Conservation (phyloP, 2,329 filamentous ascomycete species). For the Ophiostoma angusticollis region DNA sequence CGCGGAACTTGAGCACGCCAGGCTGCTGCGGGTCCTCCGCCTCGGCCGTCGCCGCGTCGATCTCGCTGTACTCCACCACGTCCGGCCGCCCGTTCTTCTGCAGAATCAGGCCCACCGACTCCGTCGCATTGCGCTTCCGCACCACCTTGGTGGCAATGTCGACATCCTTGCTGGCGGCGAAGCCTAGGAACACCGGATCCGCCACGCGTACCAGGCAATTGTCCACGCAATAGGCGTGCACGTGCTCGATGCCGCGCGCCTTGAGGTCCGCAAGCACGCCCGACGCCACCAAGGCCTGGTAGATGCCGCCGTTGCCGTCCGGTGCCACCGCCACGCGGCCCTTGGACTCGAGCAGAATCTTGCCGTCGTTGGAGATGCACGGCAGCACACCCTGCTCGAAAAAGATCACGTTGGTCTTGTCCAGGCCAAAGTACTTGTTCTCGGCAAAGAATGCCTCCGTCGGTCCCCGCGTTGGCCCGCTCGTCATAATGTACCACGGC, state of each 20-base stretch:
- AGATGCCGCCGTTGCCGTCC: constrained; percentile 94
- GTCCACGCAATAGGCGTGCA: constrained; percentile 96
- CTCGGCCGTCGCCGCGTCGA: constrained; percentile 77
- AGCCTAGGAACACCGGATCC: constrained; percentile 90
- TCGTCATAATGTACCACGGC: constrained; percentile 99
- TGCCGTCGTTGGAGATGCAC: constrained; percentile 94
- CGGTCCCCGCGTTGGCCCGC: constrained; percentile 77
- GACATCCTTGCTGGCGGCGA: constrained; percentile 74
- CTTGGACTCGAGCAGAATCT: constrained; percentile 89
- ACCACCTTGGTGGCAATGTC: constrained; percentile 99
- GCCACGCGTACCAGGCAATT: constrained; percentile 99
- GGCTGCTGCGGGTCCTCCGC: constrained; percentile 72
- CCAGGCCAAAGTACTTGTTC: constrained; percentile 81
- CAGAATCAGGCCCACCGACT: constrained; percentile 88
- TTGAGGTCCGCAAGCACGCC: constrained; percentile 79
- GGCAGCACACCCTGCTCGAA: constrained; percentile 96
- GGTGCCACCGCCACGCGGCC: constrained; percentile 86
- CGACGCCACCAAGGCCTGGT: constrained; percentile 73
- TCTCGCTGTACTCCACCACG: constrained; percentile 98
- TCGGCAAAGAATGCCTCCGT: constrained; percentile 91
- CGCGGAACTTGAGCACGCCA: constrained; percentile 82
- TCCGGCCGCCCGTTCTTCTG: constrained; percentile 93
- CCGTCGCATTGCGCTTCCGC: constrained; percentile 89
- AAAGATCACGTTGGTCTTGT: constrained; percentile 73
- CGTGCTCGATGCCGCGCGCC: constrained; percentile 79